A percentile compares a stretch with the other conserved stretches of the same genome.
These are phyloP conservation scores for Tephrocybe sp. DNA, from an alignment of 768 basidiomycete genomes.

Conservation along the genomic window DNA sequence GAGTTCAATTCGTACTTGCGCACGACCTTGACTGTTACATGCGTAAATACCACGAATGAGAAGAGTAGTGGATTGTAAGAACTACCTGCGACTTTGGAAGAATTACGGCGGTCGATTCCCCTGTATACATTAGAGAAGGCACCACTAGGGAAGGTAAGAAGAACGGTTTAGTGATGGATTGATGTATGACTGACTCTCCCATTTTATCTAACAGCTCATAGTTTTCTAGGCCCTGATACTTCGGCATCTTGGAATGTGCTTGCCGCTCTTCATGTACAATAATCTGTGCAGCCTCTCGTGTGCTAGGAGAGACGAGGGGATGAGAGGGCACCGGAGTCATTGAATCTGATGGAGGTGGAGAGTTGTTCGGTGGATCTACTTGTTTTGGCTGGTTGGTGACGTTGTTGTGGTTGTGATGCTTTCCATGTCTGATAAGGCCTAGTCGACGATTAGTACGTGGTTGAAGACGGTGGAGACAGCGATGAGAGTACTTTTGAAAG, in stretches of 20 bases:
- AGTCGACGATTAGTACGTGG: constrained; percentile 13
- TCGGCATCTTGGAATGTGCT: constrained; percentile 76
- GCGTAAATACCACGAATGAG: constrained; percentile 4
- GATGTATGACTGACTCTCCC: constrained; percentile 76
- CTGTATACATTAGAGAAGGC: constrained; percentile 99
- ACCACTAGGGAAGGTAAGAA: constrained; percentile 49
- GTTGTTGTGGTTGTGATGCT: constrained; percentile 52
- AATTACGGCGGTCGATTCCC: constrained; percentile 72
- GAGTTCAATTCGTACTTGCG: constrained; percentile 90
- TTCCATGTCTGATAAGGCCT: constrained; percentile 86
- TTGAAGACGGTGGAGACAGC: constrained; percentile 9
- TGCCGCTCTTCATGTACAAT: constrained; percentile 77
- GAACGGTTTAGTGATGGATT: constrained; percentile 13
- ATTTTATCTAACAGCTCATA: constrained; percentile 80
- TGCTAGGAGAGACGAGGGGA: constrained; percentile 24
- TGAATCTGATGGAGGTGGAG: constrained; percentile 28
- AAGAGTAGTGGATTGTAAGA: constrained; percentile 21
- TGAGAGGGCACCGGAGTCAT: constrained; percentile 18
- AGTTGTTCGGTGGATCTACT: constrained; percentile 19
- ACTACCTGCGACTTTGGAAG: constrained; percentile 80
- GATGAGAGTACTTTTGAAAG: constrained; percentile 73
- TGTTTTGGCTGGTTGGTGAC: constrained; percentile 23
- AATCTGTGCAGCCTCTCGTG: constrained; percentile 52
- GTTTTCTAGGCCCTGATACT: constrained; percentile 79
- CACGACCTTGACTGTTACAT: constrained; percentile 79